A percentile compares a stretch with the other conserved stretches of the same genome.
phyloP scores from a whole-genome alignment of 2,329 filamentous ascomycete genomes.

The Colletotrichum sp. region DNA sequence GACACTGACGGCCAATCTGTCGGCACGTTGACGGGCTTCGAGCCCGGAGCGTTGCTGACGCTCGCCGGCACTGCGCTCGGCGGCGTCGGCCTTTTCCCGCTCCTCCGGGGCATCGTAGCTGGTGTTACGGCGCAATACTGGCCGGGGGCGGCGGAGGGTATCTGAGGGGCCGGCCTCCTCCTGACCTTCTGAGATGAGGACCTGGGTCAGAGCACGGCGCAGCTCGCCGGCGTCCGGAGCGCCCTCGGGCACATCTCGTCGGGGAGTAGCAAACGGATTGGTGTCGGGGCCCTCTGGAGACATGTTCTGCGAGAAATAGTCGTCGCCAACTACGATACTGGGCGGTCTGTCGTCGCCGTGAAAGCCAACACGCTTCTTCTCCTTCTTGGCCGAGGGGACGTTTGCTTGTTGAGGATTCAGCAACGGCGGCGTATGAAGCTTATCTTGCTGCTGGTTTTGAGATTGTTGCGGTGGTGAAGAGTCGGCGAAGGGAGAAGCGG shows the following conservation, averaged over 20 bases:
- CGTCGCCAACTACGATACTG: conserved; percentile 29
- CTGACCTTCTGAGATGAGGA: conserved; percentile 36
- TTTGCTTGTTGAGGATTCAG: background rate
- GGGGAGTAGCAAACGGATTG: conserved; percentile 15
- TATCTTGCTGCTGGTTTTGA: background rate
- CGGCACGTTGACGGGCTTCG: conserved; percentile 42
- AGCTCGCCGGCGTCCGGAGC: conserved; percentile 43
- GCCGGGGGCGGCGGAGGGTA: conserved; percentile 31
- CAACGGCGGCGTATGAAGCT: conserved; percentile 5
- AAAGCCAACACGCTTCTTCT: conserved; percentile 46
- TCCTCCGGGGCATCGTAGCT: conserved; percentile 46
- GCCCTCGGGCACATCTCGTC: conserved; percentile 28
- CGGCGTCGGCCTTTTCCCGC: conserved; percentile 42
- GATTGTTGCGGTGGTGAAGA: background rate
- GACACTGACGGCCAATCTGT: conserved; percentile 43
- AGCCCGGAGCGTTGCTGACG: conserved; percentile 43
- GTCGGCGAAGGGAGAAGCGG: background rate
- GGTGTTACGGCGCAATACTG: conserved; percentile 46
- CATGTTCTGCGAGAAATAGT: conserved; percentile 15
- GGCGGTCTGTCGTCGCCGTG: conserved; percentile 28
- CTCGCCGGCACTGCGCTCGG: conserved; percentile 40
- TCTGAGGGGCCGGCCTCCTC: conserved; percentile 12
- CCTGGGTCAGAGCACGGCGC: conserved; percentile 40
- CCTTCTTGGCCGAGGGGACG: conserved; percentile 26
- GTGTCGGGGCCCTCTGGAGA: conserved; percentile 4